A percentile compares a stretch with the other conserved stretches of the same genome.
Evolutionary conservation across 495 filamentous ascomycete species (phyloP).

Genomic region (Penicillium pancosmium): DNA sequence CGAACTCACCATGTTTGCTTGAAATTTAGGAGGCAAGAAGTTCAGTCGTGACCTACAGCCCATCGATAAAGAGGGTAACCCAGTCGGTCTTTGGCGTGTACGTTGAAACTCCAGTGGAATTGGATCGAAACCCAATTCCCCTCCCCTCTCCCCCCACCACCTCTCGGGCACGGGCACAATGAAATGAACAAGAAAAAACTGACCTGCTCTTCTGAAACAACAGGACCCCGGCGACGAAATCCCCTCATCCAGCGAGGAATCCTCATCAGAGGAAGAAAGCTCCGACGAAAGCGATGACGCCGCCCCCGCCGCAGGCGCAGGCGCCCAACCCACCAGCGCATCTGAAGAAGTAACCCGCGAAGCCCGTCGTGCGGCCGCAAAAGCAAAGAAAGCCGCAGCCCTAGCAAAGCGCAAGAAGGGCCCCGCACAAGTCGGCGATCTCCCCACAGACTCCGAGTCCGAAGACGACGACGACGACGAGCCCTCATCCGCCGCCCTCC

Average conservation of each 20-base stretch:
- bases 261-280: constrained; percentile 47
- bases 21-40: constrained; percentile 77
- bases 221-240: constrained; percentile 50
- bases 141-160: not conserved
- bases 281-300: constrained; percentile 42
- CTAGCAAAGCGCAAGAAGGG: constrained; percentile 66
- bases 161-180: not conserved
- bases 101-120: constrained; percentile 18
- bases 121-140: no score
- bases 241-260: constrained; percentile 42
- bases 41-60: constrained; percentile 89
- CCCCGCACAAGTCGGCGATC: constrained; percentile 75
- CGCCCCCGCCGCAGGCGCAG: constrained; percentile 4
- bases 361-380: constrained; percentile 82
- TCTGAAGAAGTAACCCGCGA: constrained; percentile 71
- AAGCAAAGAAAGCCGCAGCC: constrained; percentile 89
- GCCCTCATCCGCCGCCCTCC: constrained; percentile 57
- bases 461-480: constrained; percentile 50
- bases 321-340: not conserved
- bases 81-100: constrained; percentile 76
- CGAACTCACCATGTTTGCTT: constrained; percentile 5
- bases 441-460: constrained; percentile 66
- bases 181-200: not conserved
- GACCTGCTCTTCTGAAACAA: constrained; percentile 18
- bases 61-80: constrained; percentile 80